These are phyloP conservation scores for Neopestalotiopsis sp. DNA, from an alignment of 2,329 filamentous ascomycete species.

Conservation along the genomic window DNA sequence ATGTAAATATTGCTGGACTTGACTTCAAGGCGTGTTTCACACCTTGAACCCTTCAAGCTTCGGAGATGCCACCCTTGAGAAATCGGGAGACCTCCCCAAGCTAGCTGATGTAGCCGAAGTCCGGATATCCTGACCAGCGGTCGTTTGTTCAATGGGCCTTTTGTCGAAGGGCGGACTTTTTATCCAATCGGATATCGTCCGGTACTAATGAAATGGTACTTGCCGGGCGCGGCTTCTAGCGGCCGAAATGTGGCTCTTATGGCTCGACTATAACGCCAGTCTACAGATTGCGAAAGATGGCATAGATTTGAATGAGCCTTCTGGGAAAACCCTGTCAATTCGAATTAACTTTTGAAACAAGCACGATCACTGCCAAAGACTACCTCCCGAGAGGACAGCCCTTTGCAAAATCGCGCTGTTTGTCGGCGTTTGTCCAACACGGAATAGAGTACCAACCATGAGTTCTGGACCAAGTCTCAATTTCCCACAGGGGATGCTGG, in stretches of 20 bases:
- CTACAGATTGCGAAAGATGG: background rate
- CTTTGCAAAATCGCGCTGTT: too few species aligned
- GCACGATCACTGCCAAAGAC: too few species aligned
- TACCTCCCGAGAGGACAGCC: too few species aligned
- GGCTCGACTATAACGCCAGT: too few species aligned
- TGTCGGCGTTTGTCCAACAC: too few species aligned
- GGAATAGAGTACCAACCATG: background rate
- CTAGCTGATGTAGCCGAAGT: background rate
- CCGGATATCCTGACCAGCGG: background rate
- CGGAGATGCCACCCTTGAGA: background rate
- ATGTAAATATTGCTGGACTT: background rate
- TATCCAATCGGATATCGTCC: background rate
- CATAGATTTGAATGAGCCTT: background rate
- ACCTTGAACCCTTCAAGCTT: background rate
- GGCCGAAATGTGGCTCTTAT: too few species aligned
- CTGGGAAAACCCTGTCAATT: too few species aligned
- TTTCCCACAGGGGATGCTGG: slow-evolving; percentile 3
- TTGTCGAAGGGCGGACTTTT: background rate
- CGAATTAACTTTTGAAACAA: too few species aligned
- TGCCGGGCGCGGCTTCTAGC: background rate
- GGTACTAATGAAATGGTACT: background rate
- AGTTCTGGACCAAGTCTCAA: background rate
- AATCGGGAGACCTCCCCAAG: background rate
- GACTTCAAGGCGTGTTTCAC: background rate
- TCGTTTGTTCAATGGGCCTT: background rate